phyloP scores from a whole-genome alignment of 2,329 filamentous ascomycete species.

The Fusarium sp. region DNA sequence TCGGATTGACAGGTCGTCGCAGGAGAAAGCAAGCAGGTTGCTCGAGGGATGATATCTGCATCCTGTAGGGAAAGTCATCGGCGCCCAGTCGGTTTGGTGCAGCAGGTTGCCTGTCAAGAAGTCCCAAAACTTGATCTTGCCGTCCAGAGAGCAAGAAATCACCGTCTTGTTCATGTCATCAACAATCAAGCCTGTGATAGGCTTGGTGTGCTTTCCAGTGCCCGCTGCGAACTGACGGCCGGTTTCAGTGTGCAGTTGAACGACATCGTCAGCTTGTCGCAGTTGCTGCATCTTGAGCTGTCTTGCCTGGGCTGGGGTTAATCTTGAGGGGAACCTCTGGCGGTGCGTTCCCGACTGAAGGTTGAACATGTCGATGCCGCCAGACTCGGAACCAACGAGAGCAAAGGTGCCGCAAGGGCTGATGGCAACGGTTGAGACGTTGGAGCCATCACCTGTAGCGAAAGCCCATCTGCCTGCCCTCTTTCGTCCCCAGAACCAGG shows the following conservation, averaged over 20 bases:
- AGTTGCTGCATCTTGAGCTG: conserved; percentile 76
- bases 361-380: conserved; percentile 95
- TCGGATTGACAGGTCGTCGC: conserved; percentile 88
- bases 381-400: conserved; percentile 84
- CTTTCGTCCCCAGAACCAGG: conserved; percentile 98
- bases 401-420: conserved; percentile 96
- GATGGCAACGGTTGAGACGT: conserved; percentile 88
- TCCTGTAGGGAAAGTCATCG: conserved; percentile 78
- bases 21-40: conserved; percentile 88
- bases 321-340: conserved; percentile 84
- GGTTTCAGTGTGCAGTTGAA: conserved; percentile 62
- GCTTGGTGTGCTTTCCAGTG: conserved; percentile 80
- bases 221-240: conserved; percentile 59
- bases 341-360: conserved; percentile 91
- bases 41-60: conserved; percentile 85
- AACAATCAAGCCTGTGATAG: conserved; percentile 87
- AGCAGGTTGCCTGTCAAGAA: conserved; percentile 85
- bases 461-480: conserved; percentile 94
- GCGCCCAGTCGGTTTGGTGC: conserved; percentile 85
- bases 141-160: conserved; percentile 89
- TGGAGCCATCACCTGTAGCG: conserved; percentile 83
- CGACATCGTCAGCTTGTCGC: conserved; percentile 68
- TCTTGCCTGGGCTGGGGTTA: conserved; percentile 83
- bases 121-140: conserved; percentile 97
- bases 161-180: conserved; percentile 90